Evolutionary conservation across 208 protist species (phyloP).

Genomic region (Wallacemonas collosoma): DNA sequence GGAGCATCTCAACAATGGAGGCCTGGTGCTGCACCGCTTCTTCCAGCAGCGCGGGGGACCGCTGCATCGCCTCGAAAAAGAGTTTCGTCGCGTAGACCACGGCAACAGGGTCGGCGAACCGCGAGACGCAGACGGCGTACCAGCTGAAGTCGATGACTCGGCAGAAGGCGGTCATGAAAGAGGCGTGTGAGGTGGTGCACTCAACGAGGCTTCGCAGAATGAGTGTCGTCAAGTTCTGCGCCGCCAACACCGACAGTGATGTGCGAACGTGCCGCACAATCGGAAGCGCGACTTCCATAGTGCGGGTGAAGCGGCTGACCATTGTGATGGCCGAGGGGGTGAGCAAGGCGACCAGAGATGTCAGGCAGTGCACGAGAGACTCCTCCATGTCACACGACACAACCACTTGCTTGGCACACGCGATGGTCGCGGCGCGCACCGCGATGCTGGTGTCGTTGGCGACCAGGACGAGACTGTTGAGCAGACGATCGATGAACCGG

Average conservation of each 20-base stretch:
- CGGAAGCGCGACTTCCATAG: slow-evolving; percentile 44
- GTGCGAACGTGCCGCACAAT: slow-evolving; percentile 35
- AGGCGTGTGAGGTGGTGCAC: slow-evolving; percentile 32
- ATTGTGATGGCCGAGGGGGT: slow-evolving; percentile 44
- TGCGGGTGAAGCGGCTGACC: slow-evolving; percentile 24
- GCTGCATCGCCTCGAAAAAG: slow-evolving; percentile 67
- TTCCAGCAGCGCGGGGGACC: slow-evolving; percentile 47
- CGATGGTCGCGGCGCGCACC: slow-evolving; percentile 45
- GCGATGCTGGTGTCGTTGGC: slow-evolving; percentile 34
- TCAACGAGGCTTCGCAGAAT: slow-evolving; percentile 65
- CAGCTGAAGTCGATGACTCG: slow-evolving; percentile 62
- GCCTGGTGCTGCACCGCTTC: slow-evolving; percentile 56
- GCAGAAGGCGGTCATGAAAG: slow-evolving; percentile 49
- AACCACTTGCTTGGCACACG: slow-evolving; percentile 72
- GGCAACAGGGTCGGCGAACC: slow-evolving; percentile 65
- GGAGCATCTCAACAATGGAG: slow-evolving; percentile 60
- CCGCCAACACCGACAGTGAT: slow-evolving; percentile 11
- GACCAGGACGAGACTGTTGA: slow-evolving; percentile 59
- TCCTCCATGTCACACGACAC: slow-evolving; percentile 69
- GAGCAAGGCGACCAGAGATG: slow-evolving; percentile 56
- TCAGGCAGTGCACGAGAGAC: slow-evolving; percentile 54
- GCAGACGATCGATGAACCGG: slow-evolving; percentile 70
- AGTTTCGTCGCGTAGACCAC: slow-evolving; percentile 77
- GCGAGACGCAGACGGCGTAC: slow-evolving; percentile 61
- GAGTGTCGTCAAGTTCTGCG: slow-evolving; percentile 48